Percentiles rank a stretch among this genome's conserved stretches.
These are phyloP conservation scores for Grammothele lineata DNA, from an alignment of 768 basidiomycete species.

Conservation along the genomic window DNA sequence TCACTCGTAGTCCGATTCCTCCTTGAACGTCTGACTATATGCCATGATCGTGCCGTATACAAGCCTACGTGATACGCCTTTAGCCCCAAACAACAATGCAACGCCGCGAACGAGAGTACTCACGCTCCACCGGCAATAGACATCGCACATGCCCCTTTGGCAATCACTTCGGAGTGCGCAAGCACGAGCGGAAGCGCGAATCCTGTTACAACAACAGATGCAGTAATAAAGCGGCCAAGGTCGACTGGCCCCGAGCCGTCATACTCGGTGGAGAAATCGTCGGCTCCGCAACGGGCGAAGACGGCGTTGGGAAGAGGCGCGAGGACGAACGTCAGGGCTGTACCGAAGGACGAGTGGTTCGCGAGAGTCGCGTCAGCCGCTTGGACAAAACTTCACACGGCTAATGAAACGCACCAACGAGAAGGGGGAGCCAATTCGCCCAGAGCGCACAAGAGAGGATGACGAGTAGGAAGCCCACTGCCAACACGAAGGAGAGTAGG, in stretches of 20 bases:
- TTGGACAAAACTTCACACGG: not conserved
- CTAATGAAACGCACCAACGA: conserved; percentile 70
- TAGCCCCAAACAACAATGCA: not conserved
- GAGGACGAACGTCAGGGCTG: conserved; percentile 91
- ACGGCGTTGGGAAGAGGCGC: conserved; percentile 94
- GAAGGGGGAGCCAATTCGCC: conserved; percentile 93
- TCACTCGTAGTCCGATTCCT: conserved; percentile 81
- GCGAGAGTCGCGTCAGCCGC: too few species aligned
- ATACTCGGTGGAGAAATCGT: conserved; percentile 82
- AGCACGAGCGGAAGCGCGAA: conserved; percentile 91
- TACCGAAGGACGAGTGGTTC: not conserved
- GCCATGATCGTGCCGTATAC: conserved; percentile 91
- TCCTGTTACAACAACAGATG: conserved; percentile 86
- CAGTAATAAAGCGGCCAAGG: conserved; percentile 92
- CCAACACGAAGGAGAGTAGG: conserved; percentile 93
- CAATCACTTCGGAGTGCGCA: conserved; percentile 87
- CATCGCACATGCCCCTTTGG: conserved; percentile 84
- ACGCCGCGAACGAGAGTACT: conserved; percentile 26
- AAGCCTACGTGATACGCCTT: conserved; percentile 37
- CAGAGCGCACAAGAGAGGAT: conserved; percentile 96
- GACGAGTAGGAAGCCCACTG: conserved; percentile 95
- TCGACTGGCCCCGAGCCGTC: conserved; percentile 71
- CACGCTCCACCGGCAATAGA: conserved; percentile 91
- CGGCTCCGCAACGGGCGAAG: conserved; percentile 87
- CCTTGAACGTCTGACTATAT: conserved; percentile 79